These are phyloP conservation scores for Irpex sp. DNA, from an alignment of 1,284 basidiomycete genomes.

Conservation along the genomic window DNA sequence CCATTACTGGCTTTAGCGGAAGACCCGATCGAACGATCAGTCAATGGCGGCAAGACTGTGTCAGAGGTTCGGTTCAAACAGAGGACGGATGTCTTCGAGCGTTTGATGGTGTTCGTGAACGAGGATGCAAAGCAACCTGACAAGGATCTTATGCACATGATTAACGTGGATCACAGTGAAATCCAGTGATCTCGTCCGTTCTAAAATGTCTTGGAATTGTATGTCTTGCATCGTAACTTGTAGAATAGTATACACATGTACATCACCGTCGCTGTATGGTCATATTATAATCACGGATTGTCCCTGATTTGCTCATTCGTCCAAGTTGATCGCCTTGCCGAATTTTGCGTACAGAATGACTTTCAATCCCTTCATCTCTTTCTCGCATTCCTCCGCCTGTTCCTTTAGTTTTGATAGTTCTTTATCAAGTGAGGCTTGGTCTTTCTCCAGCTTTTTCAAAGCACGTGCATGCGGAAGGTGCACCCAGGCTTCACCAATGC, in stretches of 20 bases:
- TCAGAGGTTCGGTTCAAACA: constrained; percentile 46
- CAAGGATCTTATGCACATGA: constrained; percentile 27
- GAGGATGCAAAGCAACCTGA: constrained; percentile 62
- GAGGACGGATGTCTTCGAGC: constrained; percentile 67
- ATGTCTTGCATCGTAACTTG: not conserved
- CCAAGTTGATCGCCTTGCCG: constrained; percentile 90
- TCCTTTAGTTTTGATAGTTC: constrained; percentile 56
- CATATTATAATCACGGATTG: not conserved
- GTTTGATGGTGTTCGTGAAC: constrained; percentile 57
- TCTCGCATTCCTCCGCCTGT: constrained; percentile 71
- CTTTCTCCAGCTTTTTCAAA: constrained; percentile 70
- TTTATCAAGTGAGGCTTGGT: constrained; percentile 58
- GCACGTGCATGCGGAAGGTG: constrained; percentile 74
- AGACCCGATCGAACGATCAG: constrained; percentile 35
- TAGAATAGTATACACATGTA: not conserved
- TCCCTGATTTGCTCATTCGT: constrained; percentile 42
- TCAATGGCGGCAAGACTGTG: constrained; percentile 18
- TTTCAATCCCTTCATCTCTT: constrained; percentile 89
- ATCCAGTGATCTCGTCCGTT: not conserved
- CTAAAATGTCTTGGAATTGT: not conserved
- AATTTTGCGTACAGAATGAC: constrained; percentile 89
- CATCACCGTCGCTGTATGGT: not conserved
- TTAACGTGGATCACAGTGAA: constrained; percentile 26
- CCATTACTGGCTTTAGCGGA: constrained; percentile 30
- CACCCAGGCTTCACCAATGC: constrained; percentile 88